Percentiles rank a stretch among this genome's conserved stretches.
Evolutionary conservation across 257 asterid species (phyloP).

Genomic region (Leonotis leonurus): DNA sequence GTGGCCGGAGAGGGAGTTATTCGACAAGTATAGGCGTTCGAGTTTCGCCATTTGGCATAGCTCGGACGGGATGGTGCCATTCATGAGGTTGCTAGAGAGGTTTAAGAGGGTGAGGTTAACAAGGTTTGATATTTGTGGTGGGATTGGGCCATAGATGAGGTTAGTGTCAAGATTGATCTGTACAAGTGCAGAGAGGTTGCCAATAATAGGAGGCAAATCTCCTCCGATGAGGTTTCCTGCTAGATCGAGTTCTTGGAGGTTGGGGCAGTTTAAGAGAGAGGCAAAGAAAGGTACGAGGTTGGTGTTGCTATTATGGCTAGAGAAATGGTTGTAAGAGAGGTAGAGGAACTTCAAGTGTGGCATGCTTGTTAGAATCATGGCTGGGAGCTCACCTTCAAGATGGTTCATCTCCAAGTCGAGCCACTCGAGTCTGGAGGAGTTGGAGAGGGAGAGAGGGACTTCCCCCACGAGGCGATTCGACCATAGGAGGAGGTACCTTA

Average conservation of each 20-base stretch:
- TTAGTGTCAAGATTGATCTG: conserved; percentile 61
- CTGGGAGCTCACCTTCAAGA: conserved; percentile 58
- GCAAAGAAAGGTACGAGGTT: conserved; percentile 54
- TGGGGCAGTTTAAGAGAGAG: conserved; percentile 41
- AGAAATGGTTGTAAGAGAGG: conserved; percentile 54
- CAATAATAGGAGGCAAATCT: conserved; percentile 65
- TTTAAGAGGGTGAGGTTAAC: conserved; percentile 60
- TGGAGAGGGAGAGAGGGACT: conserved; percentile 49
- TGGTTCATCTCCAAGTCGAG: conserved; percentile 64
- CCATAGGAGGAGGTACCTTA: conserved; percentile 70
- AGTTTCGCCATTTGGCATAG: conserved; percentile 41
- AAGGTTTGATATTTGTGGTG: conserved; percentile 50
- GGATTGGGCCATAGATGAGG: conserved; percentile 51
- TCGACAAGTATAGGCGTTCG: conserved; percentile 63
- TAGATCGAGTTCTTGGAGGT: conserved; percentile 65
- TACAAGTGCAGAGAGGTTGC: conserved; percentile 46
- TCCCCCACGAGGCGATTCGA: conserved; percentile 55
- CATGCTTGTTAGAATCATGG: conserved; percentile 31
- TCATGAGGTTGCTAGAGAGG: conserved; percentile 59
- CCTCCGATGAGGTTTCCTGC: conserved; percentile 68
- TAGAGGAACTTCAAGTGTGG: conserved; percentile 53
- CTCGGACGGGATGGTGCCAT: conserved; percentile 57
- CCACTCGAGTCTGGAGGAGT: conserved; percentile 67
- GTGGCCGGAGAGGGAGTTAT: conserved; percentile 47
- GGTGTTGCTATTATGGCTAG: conserved; percentile 50